Conservation (phyloP, 2,329 filamentous ascomycete genomes). For the Fusarium proliferatum region DNA sequence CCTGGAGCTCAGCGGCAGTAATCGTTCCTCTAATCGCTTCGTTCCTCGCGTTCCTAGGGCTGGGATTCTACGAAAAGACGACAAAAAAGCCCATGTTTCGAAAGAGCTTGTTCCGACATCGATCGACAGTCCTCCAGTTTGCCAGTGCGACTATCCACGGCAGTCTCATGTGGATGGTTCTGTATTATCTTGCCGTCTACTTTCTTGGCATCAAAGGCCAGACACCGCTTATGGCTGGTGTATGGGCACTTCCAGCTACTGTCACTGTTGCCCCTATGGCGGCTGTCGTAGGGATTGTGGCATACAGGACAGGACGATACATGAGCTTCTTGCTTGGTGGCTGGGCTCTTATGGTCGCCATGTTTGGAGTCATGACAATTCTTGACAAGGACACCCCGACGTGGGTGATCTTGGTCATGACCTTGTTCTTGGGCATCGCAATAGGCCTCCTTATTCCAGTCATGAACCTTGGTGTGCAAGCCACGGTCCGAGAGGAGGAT, state of each 20-base stretch:
- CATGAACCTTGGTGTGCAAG: conserved; percentile 73
- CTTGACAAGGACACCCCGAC: conserved; percentile 61
- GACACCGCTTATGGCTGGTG: conserved; percentile 43
- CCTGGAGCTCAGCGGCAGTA: conserved; percentile 46
- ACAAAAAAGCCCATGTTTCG: conserved; percentile 40
- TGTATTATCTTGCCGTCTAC: conserved; percentile 46
- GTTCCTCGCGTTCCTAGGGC: conserved; percentile 54
- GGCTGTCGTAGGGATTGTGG: conserved; percentile 64
- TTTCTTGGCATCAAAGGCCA: conserved; percentile 40
- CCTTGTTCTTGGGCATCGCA: conserved; percentile 68
- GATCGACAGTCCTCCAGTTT: conserved; percentile 39
- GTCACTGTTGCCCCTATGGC: conserved; percentile 73
- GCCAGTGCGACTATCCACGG: conserved; percentile 40
- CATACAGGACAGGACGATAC: conserved; percentile 68
- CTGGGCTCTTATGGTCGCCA: conserved; percentile 69
- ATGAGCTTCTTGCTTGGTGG: conserved; percentile 70
- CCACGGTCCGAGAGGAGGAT: conserved; percentile 46
- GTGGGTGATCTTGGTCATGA: conserved; percentile 69
- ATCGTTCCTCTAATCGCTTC: conserved; percentile 71
- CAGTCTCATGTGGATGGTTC: conserved; percentile 44
- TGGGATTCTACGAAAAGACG: conserved; percentile 35
- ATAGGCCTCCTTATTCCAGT: conserved; percentile 73
- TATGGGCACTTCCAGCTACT: conserved; percentile 68
- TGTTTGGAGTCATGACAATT: conserved; percentile 65
- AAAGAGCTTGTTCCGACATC: conserved; percentile 33